A percentile compares a stretch with the other conserved stretches of the same genome.
Evolutionary conservation across 495 filamentous ascomycete species (phyloP).

Genomic region (Podospora pseudoanserina): DNA sequence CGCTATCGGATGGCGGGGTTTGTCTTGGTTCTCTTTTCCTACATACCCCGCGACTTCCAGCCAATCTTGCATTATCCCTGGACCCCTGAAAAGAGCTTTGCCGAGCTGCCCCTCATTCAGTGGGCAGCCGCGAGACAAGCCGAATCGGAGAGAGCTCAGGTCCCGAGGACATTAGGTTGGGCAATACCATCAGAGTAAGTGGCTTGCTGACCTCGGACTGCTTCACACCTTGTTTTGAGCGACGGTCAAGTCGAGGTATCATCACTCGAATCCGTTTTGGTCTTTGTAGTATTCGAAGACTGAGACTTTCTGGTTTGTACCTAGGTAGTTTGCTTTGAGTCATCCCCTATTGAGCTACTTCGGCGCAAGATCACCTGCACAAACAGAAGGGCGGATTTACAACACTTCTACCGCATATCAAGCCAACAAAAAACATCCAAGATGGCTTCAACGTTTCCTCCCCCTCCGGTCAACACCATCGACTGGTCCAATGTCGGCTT

Average conservation of each 20-base stretch:
- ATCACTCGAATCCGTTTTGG: not conserved
- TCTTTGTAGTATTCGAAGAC: not conserved
- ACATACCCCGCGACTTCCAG: slow-evolving; percentile 12
- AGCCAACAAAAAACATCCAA: not conserved
- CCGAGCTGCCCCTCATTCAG: not conserved
- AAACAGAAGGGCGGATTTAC: not conserved
- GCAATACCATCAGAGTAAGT: not conserved
- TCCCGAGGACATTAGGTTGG: not conserved
- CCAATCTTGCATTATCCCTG: not conserved
- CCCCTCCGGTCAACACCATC: slow-evolving; percentile 75
- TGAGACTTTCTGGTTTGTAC: not conserved
- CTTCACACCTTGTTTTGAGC: not conserved
- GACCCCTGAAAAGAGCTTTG: not conserved
- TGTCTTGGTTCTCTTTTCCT: no score
- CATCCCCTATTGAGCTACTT: not conserved
- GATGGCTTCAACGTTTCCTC: slow-evolving; percentile 59
- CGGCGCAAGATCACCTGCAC: not conserved
- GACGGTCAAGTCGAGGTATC: not conserved
- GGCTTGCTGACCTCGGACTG: not conserved
- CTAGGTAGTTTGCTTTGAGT: not conserved
- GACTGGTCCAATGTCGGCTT: slow-evolving; percentile 94
- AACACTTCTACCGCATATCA: not conserved
- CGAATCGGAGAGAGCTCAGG: not conserved
- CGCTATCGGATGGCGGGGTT: slow-evolving; percentile 19
- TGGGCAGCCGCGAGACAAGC: not conserved